A percentile compares a stretch with the other conserved stretches of the same genome.
Evolutionary conservation across 2,329 filamentous ascomycete species (phyloP).

Genomic region (Fusarium sp.): DNA sequence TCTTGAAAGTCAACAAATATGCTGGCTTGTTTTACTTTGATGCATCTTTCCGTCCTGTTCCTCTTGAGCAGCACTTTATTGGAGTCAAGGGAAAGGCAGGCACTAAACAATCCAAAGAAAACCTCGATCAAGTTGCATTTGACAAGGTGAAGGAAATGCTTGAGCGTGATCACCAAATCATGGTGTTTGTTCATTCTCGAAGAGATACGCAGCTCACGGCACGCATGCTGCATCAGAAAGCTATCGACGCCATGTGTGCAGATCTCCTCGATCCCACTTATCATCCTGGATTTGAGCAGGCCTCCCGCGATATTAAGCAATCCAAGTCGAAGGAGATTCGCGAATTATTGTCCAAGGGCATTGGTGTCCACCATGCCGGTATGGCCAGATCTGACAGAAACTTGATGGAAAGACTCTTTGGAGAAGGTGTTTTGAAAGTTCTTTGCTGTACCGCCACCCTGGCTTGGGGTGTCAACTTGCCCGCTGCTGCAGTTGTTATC

Average conservation of each 20-base stretch:
- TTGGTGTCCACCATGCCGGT: slow-evolving; percentile 96
- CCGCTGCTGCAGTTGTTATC: slow-evolving; percentile 95
- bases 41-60: slow-evolving; percentile 92
- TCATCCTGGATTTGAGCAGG: slow-evolving; percentile 83
- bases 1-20: slow-evolving; percentile 93
- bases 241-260: slow-evolving; percentile 79
- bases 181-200: slow-evolving; percentile 98
- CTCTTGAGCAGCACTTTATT: slow-evolving; percentile 96
- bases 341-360: slow-evolving; percentile 88
- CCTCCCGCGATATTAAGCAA: slow-evolving; percentile 84
- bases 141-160: slow-evolving; percentile 97
- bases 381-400: slow-evolving; percentile 96
- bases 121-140: slow-evolving; percentile 86
- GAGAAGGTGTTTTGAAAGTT: slow-evolving; percentile 92
- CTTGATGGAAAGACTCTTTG: slow-evolving; percentile 92
- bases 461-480: slow-evolving; percentile 98
- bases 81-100: slow-evolving; percentile 93
- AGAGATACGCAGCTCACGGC: slow-evolving; percentile 94
- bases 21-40: slow-evolving; percentile 98
- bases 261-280: slow-evolving; percentile 85
- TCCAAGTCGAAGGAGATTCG: slow-evolving; percentile 88
- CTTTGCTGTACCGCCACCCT: slow-evolving; percentile 98
- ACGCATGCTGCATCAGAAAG: slow-evolving; percentile 86
- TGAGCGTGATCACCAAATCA: slow-evolving; percentile 90
- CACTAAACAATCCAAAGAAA: slow-evolving; percentile 83